These are phyloP conservation scores for Botrytis fabae DNA, from an alignment of 2,329 filamentous ascomycete species.

Conservation along the genomic window DNA sequence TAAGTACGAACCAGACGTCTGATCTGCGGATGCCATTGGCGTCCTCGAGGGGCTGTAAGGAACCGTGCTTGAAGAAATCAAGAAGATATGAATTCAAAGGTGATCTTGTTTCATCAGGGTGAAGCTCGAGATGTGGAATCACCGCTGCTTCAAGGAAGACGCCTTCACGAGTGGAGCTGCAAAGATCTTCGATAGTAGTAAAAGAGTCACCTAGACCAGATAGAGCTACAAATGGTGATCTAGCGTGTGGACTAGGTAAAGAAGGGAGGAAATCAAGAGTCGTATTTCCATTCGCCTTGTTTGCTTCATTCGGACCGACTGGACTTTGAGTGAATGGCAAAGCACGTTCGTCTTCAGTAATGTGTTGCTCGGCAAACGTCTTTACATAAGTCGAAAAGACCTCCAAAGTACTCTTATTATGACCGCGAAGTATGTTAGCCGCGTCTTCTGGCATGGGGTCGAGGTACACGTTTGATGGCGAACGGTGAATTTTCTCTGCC, in stretches of 20 bases:
- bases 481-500: constrained; percentile 52
- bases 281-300: constrained; percentile 19
- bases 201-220: constrained; percentile 69
- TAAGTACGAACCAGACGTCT: constrained; percentile 72
- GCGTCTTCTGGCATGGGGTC: constrained; percentile 61
- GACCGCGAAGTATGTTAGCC: constrained; percentile 54
- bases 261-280: constrained; percentile 32
- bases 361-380: constrained; percentile 66
- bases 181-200: constrained; percentile 65
- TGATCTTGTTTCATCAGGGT: constrained; percentile 52
- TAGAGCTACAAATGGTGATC: constrained; percentile 70
- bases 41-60: constrained; percentile 56
- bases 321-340: constrained; percentile 38
- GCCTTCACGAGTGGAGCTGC: constrained; percentile 61
- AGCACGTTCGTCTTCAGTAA: constrained; percentile 35
- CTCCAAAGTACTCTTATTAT: constrained; percentile 61
- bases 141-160: constrained; percentile 75
- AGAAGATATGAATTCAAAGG: constrained; percentile 68
- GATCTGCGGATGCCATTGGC: constrained; percentile 66
- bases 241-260: constrained; percentile 49
- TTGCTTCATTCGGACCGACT: constrained; percentile 28
- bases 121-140: constrained; percentile 66
- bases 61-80: constrained; percentile 76
- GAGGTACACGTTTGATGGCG: constrained; percentile 65
- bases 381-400: constrained; percentile 69